Evolutionary conservation across 441 rosid species (phyloP).

Genomic region (Brassica hybrid): DNA sequence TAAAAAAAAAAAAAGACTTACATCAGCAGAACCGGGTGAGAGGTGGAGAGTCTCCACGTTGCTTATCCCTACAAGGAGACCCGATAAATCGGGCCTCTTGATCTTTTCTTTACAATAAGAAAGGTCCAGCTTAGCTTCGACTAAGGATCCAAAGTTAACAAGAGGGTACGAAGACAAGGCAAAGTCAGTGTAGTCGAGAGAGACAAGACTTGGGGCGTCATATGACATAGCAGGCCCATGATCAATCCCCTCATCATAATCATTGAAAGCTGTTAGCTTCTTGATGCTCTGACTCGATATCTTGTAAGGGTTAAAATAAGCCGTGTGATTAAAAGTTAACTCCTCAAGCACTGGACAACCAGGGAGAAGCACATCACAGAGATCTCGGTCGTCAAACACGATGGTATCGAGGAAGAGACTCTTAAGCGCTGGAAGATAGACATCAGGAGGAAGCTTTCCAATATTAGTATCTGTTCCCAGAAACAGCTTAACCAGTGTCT

Average conservation of each 20-base stretch:
- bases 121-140: not conserved
- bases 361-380: too few relatives aligned
- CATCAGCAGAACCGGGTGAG: not conserved
- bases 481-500: slow-evolving; percentile 7
- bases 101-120: not conserved
- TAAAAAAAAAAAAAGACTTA: not conserved
- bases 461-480: not conserved
- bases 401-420: not conserved
- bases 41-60: slow-evolving; percentile 3
- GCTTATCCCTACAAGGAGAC: not conserved
- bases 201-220: not conserved
- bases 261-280: not conserved
- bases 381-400: not conserved
- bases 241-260: not conserved
- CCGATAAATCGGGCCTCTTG: not conserved
- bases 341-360: too few relatives aligned
- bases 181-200: not conserved
- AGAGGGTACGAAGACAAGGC: not conserved
- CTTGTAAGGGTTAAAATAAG: too few relatives aligned
- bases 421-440: slow-evolving; percentile 14
- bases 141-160: not conserved
- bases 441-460: not conserved
- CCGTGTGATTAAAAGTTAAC: too few relatives aligned
- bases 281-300: too few relatives aligned
- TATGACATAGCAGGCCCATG: not conserved